Evolutionary conservation across 2,329 filamentous ascomycete species (phyloP), one percentile per base, ranked within the genome.

Genomic region (Aspergillus viridinutans): DNA sequence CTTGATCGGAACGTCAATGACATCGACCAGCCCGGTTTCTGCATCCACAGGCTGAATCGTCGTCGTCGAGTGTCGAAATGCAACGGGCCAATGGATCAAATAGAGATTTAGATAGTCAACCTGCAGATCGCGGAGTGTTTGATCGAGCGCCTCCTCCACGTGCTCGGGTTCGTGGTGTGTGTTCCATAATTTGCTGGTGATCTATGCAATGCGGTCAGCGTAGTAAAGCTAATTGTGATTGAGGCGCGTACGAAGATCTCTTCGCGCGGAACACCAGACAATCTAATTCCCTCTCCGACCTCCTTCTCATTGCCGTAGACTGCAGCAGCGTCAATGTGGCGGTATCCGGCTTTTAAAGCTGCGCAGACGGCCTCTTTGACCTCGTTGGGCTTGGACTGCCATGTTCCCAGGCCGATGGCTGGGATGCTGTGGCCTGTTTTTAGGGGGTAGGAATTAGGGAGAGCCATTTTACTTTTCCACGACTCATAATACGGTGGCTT

Each of bases 141-240:
- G 65, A 9, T 96, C 32, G 88, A 96, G 65, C 84, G 88, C 54
- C 88, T 96, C 71, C 78, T 96, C 61, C 81, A 85, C 61, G 80
- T 92, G 51, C 78, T 92, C 55, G 90, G 84, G 55, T 83, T 94
- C 45, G 74, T 73, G 72, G 57, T 70, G 65, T 25, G 72, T 72
- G 40, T 72, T 70, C 74, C 73, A 76, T 21, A 76, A 61, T 60
- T 77, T 77, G 55, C 72, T 69, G 21, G 72, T 74, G 49, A 63
- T 54, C 60, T 62, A 42, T 7, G 2, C 8, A 6, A 17, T 35
- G 5, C 32, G 1, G 32, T 38, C 32, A 38, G 32, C 32, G 5
- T 1, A 38, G 32, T 17, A 7, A 7, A 14, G 14, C 0, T 2
- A 3, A 17, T 7, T 17, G 23, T 23, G 14, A 20, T n/a, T n/a